Evolutionary conservation across 2,329 filamentous ascomycete species (phyloP).

Genomic region (Chaetomiaceae sp.): DNA sequence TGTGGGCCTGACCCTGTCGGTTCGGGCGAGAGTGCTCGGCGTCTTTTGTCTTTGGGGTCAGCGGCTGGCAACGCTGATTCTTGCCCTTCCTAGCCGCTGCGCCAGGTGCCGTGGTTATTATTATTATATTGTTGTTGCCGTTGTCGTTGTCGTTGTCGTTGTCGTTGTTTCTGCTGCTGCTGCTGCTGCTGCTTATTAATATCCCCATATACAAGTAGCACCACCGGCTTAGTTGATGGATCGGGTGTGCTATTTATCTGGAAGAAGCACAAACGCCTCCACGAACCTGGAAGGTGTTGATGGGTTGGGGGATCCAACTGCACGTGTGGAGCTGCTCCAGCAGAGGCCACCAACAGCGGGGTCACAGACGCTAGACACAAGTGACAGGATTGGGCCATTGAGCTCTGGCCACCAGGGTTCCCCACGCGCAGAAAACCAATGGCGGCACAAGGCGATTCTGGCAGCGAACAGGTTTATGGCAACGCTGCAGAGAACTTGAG

Average conservation of each 20-base stretch:
- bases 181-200: neutral
- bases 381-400: conserved; percentile 26
- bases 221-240: conserved; percentile 3
- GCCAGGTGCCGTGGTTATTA: too few species aligned
- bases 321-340: too few species aligned
- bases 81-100: neutral
- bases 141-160: too few species aligned
- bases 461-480: conserved; percentile 5
- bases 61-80: neutral
- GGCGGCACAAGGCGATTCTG: conserved; percentile 17
- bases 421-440: conserved; percentile 27
- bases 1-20: neutral
- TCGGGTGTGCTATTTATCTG: conserved; percentile 17
- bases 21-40: neutral
- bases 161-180: neutral
- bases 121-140: too few species aligned
- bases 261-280: conserved; percentile 15
- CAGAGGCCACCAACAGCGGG: conserved; percentile 26
- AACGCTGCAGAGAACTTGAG: neutral
- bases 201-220: too few species aligned
- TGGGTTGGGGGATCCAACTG: neutral
- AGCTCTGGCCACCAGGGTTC: conserved; percentile 20
- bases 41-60: too few species aligned
- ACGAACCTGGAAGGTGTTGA: conserved; percentile 3
- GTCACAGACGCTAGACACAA: conserved; percentile 17